These are phyloP conservation scores for Schizosaccharomyces octosporus DNA, from an alignment of 805 yeast genomes.

Conservation along the genomic window DNA sequence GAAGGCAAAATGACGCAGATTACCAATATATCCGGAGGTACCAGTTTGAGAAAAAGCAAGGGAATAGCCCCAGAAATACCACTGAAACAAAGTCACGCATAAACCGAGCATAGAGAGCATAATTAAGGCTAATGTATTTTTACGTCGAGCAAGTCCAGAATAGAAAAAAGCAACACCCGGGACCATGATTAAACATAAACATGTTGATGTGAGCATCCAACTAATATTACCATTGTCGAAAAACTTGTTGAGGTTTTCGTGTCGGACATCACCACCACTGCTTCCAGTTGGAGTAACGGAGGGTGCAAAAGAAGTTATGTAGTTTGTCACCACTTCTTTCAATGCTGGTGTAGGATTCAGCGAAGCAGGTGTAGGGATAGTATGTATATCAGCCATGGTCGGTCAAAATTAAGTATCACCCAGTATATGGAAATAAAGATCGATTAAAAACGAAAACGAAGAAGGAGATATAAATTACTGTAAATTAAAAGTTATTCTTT, in stretches of 20 bases:
- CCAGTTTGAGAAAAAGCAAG: slow-evolving; percentile 66
- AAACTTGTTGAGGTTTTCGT: slow-evolving; percentile 36
- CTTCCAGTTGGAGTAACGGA: slow-evolving; percentile 17
- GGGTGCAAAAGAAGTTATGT: neutral
- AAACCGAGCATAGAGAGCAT: slow-evolving; percentile 89
- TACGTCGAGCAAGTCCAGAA: slow-evolving; percentile 81
- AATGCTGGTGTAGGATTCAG: too few species aligned
- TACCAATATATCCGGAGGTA: slow-evolving; percentile 66
- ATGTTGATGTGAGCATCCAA: slow-evolving; percentile 56
- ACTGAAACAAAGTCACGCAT: slow-evolving; percentile 24
- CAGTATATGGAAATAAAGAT: too few species aligned
- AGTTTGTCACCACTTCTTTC: neutral
- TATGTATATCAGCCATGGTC: too few species aligned
- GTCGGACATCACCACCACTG: slow-evolving; percentile 47
- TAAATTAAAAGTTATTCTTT: too few species aligned
- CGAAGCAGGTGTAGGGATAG: too few species aligned
- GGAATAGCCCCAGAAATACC: slow-evolving; percentile 98
- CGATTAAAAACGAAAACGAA: too few species aligned
- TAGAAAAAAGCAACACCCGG: slow-evolving; percentile 88
- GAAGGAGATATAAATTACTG: too few species aligned
- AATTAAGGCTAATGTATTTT: slow-evolving; percentile 77
- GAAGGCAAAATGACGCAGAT: slow-evolving; percentile 60
- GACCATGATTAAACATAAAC: slow-evolving; percentile 71
- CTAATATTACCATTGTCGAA: slow-evolving; percentile 39
- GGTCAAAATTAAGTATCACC: too few species aligned